A percentile compares a stretch with the other conserved stretches of the same genome.
Evolutionary conservation across 148 eudicot genomes (phyloP).

Genomic region (Selenicereus undatus): DNA sequence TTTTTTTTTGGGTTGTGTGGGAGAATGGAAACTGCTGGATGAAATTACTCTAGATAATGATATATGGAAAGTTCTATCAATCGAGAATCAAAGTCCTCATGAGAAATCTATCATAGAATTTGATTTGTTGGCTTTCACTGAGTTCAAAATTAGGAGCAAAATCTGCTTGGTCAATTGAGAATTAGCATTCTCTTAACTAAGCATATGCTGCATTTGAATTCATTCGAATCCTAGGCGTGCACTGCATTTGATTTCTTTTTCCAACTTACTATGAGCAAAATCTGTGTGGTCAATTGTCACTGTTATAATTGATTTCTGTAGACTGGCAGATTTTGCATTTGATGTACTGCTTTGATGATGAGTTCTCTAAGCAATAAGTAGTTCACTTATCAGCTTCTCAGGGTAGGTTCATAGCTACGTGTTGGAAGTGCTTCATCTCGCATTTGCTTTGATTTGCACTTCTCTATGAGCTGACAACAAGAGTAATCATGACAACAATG

Average conservation of each 20-base stretch:
- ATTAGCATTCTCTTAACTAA: no score
- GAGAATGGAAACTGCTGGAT: neutral
- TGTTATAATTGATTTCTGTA: no score
- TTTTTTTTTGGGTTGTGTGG: neutral
- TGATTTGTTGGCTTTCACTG: neutral
- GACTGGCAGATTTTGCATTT: no score
- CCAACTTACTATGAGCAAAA: no score
- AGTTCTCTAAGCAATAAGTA: no score
- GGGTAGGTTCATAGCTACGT: neutral
- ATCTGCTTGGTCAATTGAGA: neutral
- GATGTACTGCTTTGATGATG: no score
- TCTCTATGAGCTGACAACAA: neutral
- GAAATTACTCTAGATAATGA: neutral
- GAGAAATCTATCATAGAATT: neutral
- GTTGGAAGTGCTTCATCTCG: neutral
- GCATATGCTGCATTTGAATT: no score
- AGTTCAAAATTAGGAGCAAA: neutral
- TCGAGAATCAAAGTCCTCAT: neutral
- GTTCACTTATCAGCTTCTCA: neutral
- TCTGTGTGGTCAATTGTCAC: no score
- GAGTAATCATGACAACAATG: conserved; percentile 53
- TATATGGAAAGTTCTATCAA: neutral
- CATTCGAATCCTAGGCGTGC: no score
- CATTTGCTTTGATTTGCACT: neutral
- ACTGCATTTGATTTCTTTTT: no score